Evolutionary conservation across 139 green algal species (phyloP).

Genomic region (Diplosphaera chodatii): DNA sequence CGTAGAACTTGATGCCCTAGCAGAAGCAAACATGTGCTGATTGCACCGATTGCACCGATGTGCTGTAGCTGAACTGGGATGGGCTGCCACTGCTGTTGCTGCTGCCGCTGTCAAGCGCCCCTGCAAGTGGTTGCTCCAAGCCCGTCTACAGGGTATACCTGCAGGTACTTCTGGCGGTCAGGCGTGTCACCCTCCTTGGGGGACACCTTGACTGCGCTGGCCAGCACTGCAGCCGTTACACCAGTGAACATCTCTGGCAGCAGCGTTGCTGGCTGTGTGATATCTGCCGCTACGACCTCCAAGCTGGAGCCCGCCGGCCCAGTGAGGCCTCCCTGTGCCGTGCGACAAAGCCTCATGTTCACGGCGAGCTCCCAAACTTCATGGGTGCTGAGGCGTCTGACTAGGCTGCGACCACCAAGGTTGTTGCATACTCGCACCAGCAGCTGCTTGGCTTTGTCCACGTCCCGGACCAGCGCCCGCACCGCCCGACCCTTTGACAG

Average conservation of each 20-base stretch:
- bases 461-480: slow-evolving; percentile 64
- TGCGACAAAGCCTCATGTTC: too few relatives aligned
- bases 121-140: too few relatives aligned
- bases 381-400: too few relatives aligned
- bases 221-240: slow-evolving; percentile 64
- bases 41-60: too few relatives aligned
- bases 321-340: slow-evolving; percentile 11
- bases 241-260: slow-evolving; percentile 61
- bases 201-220: slow-evolving; percentile 60
- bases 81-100: too few relatives aligned
- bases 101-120: too few relatives aligned
- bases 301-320: slow-evolving; percentile 39
- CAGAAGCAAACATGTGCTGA: too few relatives aligned
- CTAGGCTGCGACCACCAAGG: too few relatives aligned
- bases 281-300: slow-evolving; percentile 71
- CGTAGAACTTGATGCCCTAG: slow-evolving; percentile 85
- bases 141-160: too few relatives aligned
- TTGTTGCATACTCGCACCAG: too few relatives aligned
- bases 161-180: slow-evolving; percentile 77
- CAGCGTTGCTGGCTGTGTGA: slow-evolving; percentile 69
- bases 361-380: too few relatives aligned
- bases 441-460: slow-evolving; percentile 55
- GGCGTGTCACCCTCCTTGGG: slow-evolving; percentile 84
- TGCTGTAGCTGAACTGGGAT: too few relatives aligned
- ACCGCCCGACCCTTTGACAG: slow-evolving; percentile 52